These are phyloP conservation scores for Penicillium paneum DNA, from an alignment of 2,329 filamentous ascomycete genomes.

Conservation along the genomic window DNA sequence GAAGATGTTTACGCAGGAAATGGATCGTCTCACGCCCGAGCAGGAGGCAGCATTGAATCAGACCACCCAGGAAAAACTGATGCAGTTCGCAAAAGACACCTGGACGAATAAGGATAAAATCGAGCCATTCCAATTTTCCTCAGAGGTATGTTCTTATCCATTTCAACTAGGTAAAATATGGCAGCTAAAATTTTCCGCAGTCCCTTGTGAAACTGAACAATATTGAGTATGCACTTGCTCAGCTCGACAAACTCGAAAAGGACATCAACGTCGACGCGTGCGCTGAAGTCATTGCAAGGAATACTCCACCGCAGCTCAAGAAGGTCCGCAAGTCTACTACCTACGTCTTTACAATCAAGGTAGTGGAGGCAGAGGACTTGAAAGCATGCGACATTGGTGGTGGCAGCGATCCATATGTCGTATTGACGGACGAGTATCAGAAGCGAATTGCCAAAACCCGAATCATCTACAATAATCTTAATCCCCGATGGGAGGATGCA, in stretches of 20 bases:
- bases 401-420: constrained; percentile 92
- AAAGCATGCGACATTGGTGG: constrained; percentile 98
- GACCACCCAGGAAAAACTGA: constrained; percentile 85
- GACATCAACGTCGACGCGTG: constrained; percentile 90
- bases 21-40: constrained; percentile 86
- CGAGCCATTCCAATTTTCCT: constrained; percentile 94
- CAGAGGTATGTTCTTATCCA: constrained; percentile 61
- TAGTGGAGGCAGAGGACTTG: constrained; percentile 94
- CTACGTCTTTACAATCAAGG: constrained; percentile 98
- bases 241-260: constrained; percentile 84
- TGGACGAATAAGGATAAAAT: constrained; percentile 90
- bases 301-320: constrained; percentile 68
- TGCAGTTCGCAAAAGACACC: constrained; percentile 89
- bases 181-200: constrained; percentile 48
- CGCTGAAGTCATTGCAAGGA: constrained; percentile 72
- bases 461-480: constrained; percentile 84
- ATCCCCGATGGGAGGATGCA: constrained; percentile 95
- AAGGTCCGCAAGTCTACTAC: constrained; percentile 70
- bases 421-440: constrained; percentile 95
- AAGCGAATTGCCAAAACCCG: constrained; percentile 93
- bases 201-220: constrained; percentile 98
- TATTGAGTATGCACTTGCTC: constrained; percentile 88
- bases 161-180: background rate
- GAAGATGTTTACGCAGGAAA: constrained; percentile 78
- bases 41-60: constrained; percentile 75